Evolutionary conservation across 2,329 filamentous ascomycete genomes (phyloP).

Genomic region (Thielaviopsis punctulata): DNA sequence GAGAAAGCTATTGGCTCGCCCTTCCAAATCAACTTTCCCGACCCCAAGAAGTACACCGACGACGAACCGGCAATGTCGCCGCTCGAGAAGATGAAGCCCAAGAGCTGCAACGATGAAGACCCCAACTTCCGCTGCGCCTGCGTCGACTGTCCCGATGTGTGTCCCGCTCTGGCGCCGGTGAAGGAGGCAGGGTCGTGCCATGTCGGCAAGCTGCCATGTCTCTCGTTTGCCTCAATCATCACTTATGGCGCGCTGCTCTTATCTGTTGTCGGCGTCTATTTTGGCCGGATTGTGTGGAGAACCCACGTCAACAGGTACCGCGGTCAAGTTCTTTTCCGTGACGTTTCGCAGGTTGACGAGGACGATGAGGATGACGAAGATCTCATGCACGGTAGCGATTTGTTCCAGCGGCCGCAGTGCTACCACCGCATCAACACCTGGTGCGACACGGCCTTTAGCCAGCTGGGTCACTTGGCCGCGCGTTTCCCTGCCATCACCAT

Average conservation of each 20-base stretch:
- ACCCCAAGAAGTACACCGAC: conserved; percentile 23
- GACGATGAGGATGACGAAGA: conserved; percentile 69
- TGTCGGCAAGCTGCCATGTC: conserved; percentile 75
- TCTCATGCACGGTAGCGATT: conserved; percentile 48
- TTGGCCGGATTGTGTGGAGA: conserved; percentile 59
- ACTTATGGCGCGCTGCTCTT: conserved; percentile 63
- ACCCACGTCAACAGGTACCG: conserved; percentile 57
- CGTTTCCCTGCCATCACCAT: conserved; percentile 77
- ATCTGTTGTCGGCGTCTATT: conserved; percentile 45
- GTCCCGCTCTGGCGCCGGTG: conserved; percentile 66
- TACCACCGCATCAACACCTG: conserved; percentile 72
- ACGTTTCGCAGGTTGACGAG: conserved; percentile 69
- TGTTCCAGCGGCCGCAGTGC: conserved; percentile 61
- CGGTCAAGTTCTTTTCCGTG: conserved; percentile 73
- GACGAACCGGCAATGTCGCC: conserved; percentile 54
- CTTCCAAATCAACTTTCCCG: conserved; percentile 91
- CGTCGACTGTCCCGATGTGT: conserved; percentile 77
- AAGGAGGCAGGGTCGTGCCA: conserved; percentile 52
- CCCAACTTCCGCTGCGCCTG: conserved; percentile 79
- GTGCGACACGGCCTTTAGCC: conserved; percentile 65
- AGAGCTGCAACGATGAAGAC: conserved; percentile 81
- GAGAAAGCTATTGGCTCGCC: conserved; percentile 85
- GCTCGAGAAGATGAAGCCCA: conserved; percentile 47
- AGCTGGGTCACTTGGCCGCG: conserved; percentile 64
- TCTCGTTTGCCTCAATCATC: conserved; percentile 84